Percentiles rank a stretch among this genome's conserved stretches.
Evolutionary conservation across 257 asterid species (phyloP).

Genomic region (Ballota nigra): DNA sequence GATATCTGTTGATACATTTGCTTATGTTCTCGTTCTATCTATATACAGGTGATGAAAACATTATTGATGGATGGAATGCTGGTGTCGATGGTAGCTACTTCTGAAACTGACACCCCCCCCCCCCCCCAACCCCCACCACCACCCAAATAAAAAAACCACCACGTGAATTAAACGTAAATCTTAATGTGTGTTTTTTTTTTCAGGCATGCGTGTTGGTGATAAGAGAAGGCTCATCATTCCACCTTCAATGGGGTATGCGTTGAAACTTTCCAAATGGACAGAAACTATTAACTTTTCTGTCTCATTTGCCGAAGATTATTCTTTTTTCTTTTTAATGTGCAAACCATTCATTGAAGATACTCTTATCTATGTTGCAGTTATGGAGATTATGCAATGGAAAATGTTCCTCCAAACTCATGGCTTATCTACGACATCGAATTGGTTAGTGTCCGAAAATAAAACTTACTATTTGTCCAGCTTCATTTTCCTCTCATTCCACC

Average conservation of each 20-base stretch:
- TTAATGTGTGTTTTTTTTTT: conserved; percentile 13
- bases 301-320: not conserved
- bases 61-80: conserved; percentile 67
- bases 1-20: not conserved
- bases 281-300: not conserved
- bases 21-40: conserved; percentile 15
- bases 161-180: not conserved
- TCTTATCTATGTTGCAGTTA: conserved; percentile 47
- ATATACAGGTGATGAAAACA: conserved; percentile 51
- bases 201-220: conserved; percentile 91
- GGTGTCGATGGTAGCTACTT: conserved; percentile 65
- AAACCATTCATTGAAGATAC: not conserved
- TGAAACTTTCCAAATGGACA: not conserved
- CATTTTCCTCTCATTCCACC: conserved; percentile 4
- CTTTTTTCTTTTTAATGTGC: not conserved
- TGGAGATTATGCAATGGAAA: conserved; percentile 43
- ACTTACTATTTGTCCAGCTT: conserved; percentile 6
- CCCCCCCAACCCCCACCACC: too few relatives aligned
- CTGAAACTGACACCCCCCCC: conserved; percentile 7
- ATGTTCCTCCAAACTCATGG: conserved; percentile 88
- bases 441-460: conserved; percentile 40
- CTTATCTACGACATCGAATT: conserved; percentile 72
- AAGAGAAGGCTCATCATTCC: conserved; percentile 79
- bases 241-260: conserved; percentile 77
- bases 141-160: not conserved